Evolutionary conservation across 495 filamentous ascomycete genomes (phyloP).

Genomic region (Aspergillus olivimuriae): DNA sequence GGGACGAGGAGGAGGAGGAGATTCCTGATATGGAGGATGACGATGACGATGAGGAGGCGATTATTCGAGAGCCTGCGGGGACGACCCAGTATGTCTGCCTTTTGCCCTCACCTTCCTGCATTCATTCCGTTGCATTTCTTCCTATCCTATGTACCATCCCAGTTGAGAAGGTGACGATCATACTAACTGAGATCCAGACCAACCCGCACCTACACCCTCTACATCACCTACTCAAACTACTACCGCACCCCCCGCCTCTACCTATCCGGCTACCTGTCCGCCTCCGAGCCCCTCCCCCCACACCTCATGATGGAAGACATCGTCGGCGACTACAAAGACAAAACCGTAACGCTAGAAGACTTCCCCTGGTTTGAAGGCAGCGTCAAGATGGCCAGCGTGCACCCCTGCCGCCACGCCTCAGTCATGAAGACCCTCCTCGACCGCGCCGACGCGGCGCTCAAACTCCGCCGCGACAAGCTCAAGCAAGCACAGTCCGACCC

Average conservation of each 20-base stretch:
- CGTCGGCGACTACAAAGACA: constrained; percentile 98
- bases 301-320: constrained; percentile 98
- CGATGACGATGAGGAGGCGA: constrained; percentile 93
- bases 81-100: constrained; percentile 58
- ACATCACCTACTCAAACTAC: constrained; percentile 95
- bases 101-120: constrained; percentile 3
- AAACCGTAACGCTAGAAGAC: constrained; percentile 96
- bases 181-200: constrained; percentile 58
- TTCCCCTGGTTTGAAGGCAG: constrained; percentile 81
- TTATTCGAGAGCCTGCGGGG: constrained; percentile 73
- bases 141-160: background rate
- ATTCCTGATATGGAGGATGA: constrained; percentile 99
- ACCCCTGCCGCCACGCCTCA: constrained; percentile 87
- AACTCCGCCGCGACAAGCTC: constrained; percentile 77
- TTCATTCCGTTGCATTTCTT: no score
- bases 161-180: constrained; percentile 1
- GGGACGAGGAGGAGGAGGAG: constrained; percentile 72
- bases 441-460: constrained; percentile 86
- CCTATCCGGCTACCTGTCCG: constrained; percentile 81
- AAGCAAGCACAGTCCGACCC: constrained; percentile 36
- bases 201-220: constrained; percentile 88
- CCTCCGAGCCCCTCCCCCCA: constrained; percentile 77
- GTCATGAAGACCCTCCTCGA: constrained; percentile 99
- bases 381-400: constrained; percentile 92
- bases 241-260: constrained; percentile 96